Evolutionary conservation across 768 basidiomycete genomes (phyloP), one percentile per base, ranked within the genome.

Genomic region (Lactarius indigo): DNA sequence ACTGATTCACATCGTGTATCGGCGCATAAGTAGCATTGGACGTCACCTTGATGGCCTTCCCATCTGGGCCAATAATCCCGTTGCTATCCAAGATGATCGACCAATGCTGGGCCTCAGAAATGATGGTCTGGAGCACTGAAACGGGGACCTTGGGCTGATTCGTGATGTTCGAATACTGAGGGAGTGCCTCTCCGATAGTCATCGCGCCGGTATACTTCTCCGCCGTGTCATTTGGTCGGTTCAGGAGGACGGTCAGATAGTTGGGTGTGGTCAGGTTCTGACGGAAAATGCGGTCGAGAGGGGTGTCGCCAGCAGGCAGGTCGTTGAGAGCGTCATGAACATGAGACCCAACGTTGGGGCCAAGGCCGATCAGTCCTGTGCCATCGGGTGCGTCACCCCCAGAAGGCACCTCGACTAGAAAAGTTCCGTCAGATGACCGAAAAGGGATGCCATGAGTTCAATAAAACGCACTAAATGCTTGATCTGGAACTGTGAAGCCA

Each of bases 231-330:
- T 83, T 77, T 12, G 80, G 77, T 33, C 91, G 84, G 41, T 84
- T 84, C 31, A 92, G 81, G 30, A 88, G 81, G 64, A 92, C 78
- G 0, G 88, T 82, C 57, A 92, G 78, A 65, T 77, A 85, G 72
- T 89, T 87, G 0, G 87, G 82, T 3, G 84, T 77, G 23, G 83
- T 77, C 7, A 76, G 75, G 71, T 90, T 80, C 68, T 85, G 82
- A 4, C 75, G 72, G 73, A 92, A 91, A 69, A 90, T 85, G 52
- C 85, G 80, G 75, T 89, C 86, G n/a, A 90, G 78, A 31, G 85
- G 79, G 1, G 87, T 76, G 64, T 83, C 81, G 8, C 84, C 87
- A 0, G 76, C 70, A 15, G 77, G 15, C n/a, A 61, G 20, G 65
- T 75, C 67, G 2, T 74, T 64, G 12, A 81, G 72, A 42, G 74